Percentiles rank a stretch among this genome's conserved stretches.
Evolutionary conservation across 1,284 basidiomycete genomes (phyloP).

Genomic region (Microbotryomycetes sp.): DNA sequence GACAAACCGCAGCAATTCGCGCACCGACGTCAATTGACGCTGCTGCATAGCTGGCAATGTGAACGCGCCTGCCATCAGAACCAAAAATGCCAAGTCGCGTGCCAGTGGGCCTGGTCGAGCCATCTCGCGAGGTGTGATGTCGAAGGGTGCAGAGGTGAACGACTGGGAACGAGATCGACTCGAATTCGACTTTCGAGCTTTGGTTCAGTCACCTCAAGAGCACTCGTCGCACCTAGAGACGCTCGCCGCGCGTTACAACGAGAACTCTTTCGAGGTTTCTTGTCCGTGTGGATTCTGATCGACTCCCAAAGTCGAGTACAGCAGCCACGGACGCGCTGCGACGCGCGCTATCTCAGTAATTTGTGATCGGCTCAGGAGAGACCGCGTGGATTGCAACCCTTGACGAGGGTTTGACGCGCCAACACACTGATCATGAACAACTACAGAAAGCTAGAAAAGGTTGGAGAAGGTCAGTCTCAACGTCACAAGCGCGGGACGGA

Average conservation of each 20-base stretch:
- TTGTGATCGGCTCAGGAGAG: conserved; percentile 1
- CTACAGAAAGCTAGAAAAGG: conserved; percentile 35
- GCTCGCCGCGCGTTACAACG: conserved; percentile 4
- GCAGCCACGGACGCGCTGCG: neutral
- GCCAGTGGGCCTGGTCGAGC: neutral
- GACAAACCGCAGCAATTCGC: conserved; percentile 1
- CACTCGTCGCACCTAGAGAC: too few species aligned
- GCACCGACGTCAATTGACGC: neutral
- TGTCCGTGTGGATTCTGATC: neutral
- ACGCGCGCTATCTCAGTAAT: neutral
- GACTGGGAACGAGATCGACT: neutral
- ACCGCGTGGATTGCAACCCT: neutral
- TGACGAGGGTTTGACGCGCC: neutral
- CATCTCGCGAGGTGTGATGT: neutral
- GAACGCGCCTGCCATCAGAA: neutral
- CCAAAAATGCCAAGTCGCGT: conserved; percentile 3
- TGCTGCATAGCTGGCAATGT: neutral
- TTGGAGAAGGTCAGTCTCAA: conserved; percentile 29
- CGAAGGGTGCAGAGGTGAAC: neutral
- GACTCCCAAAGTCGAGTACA: too few species aligned
- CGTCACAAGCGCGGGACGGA: neutral
- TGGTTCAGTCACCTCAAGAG: neutral
- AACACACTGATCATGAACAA: conserved; percentile 27
- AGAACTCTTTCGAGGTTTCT: neutral
- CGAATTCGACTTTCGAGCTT: neutral